Evolutionary conservation across 73 alveolate genomes (phyloP).

Genomic region (Tetrahymena borealis): DNA sequence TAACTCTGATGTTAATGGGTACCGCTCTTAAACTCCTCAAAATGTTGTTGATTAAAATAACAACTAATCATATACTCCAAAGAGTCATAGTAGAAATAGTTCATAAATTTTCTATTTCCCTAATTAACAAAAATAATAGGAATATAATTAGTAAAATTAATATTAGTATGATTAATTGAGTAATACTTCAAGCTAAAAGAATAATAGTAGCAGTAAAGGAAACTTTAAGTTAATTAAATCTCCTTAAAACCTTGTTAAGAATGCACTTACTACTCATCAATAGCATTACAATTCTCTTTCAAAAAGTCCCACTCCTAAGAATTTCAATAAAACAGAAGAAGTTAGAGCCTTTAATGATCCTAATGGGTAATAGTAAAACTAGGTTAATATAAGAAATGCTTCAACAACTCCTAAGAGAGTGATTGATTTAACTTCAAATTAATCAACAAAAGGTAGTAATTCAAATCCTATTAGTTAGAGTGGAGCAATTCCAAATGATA

Average conservation of each 20-base stretch:
- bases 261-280: neutral
- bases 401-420: neutral
- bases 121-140: neutral
- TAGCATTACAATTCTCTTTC: neutral
- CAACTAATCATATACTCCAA: neutral
- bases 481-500: neutral
- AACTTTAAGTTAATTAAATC: neutral
- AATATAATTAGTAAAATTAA: neutral
- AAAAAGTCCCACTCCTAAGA: neutral
- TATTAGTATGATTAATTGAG: too few relatives aligned
- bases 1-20: neutral
- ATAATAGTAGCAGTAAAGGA: neutral
- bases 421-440: neutral
- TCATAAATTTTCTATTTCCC: neutral
- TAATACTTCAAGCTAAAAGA: neutral
- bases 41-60: neutral
- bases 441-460: neutral
- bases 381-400: neutral
- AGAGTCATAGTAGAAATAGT: neutral
- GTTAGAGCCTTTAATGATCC: neutral
- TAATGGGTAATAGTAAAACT: neutral
- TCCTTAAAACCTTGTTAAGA: neutral
- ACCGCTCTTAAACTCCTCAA: neutral
- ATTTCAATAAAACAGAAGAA: neutral
- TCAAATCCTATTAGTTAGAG: neutral